These are phyloP conservation scores for Cladosporium sp. DNA, from an alignment of 2,329 filamentous ascomycete species.

Conservation along the genomic window DNA sequence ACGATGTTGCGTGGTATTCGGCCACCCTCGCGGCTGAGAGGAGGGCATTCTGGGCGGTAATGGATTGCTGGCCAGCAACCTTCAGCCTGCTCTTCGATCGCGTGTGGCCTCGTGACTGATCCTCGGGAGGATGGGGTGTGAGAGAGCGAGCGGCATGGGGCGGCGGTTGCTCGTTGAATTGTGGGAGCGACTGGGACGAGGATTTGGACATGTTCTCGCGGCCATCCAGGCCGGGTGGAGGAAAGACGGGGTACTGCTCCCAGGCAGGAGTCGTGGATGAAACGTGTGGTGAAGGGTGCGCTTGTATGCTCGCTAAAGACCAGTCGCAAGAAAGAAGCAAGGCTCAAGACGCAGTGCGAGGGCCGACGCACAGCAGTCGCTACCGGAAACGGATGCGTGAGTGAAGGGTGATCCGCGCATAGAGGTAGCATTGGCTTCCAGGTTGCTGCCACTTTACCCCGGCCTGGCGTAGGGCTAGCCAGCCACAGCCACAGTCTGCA, in stretches of 20 bases:
- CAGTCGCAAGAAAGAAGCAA: too few relatives aligned
- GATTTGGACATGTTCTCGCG: conserved; percentile 61
- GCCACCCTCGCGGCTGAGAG: conserved; percentile 77
- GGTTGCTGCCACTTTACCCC: background rate
- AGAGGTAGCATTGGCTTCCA: background rate
- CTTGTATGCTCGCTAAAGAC: too few relatives aligned
- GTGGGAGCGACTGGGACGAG: conserved; percentile 54
- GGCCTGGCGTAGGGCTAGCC: background rate
- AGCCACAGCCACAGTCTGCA: background rate
- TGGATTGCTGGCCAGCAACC: conserved; percentile 35
- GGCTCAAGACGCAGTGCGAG: background rate
- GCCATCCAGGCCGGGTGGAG: conserved; percentile 28
- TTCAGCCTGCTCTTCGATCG: conserved; percentile 29
- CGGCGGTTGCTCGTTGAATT: conserved; percentile 44
- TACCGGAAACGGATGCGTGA: background rate
- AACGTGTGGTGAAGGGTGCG: too few relatives aligned
- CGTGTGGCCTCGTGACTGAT: conserved; percentile 18
- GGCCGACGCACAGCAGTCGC: background rate
- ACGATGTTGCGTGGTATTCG: conserved; percentile 72
- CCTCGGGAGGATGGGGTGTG: conserved; percentile 31
- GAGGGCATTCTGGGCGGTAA: conserved; percentile 53
- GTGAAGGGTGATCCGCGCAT: background rate
- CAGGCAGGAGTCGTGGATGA: background rate
- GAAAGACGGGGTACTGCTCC: conserved; percentile 1
- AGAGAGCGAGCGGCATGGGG: conserved; percentile 13